Base-by-base conservation (phyloP, 257 asterid genomes). In the Paraleonurus japonicus region DNA sequence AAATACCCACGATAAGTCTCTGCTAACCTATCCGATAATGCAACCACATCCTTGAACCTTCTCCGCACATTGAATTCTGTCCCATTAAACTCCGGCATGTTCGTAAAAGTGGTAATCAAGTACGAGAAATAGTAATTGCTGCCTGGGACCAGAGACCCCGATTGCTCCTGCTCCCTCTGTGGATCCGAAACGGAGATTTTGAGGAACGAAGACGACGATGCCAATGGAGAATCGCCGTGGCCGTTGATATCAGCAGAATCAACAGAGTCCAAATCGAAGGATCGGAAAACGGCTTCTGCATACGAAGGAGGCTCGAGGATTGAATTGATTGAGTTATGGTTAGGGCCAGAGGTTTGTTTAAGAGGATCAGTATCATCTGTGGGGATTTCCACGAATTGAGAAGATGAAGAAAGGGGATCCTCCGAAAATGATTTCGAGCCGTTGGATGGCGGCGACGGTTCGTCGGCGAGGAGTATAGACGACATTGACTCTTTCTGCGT, bases 291-390 rank as follows among this genome's bases (percentile, higher is more conserved):
- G 13, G 96, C 99, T 60, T 94, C 99, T 4, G 96, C 96, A 32
- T 94, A 94, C n/a, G 99, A 94, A n/a, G 99, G 99, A 53, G 99
- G 99, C 61, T 94, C 99, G 64, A 94, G 90, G 75, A 94, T 80
- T 74, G 95, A 78, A 65, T 88, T 83, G 54, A 88, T 85, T 72
- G 94, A 76, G 71, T 74, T 76, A 19, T 73, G 78, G 80, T 62
- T 82, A 50, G 89, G 87, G 81, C 69, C 82, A 50, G 77, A 85
- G 84, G 75, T 54, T 73, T 71, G 86, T 72, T 76, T 83, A 48
- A 20, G 48, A 35, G 57, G 81, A 72, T 76, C 86, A 41, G 75
- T 22, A 23, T 81, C 82, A 58, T 81, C 81, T 26, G 92, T 82
- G 61, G 85, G 83, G 69, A 90, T 86, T 32, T 87, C 93, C 23